A percentile compares a stretch with the other conserved stretches of the same genome.
Evolutionary conservation across 306 rosid species (phyloP).

Genomic region (Lablab purpureus): DNA sequence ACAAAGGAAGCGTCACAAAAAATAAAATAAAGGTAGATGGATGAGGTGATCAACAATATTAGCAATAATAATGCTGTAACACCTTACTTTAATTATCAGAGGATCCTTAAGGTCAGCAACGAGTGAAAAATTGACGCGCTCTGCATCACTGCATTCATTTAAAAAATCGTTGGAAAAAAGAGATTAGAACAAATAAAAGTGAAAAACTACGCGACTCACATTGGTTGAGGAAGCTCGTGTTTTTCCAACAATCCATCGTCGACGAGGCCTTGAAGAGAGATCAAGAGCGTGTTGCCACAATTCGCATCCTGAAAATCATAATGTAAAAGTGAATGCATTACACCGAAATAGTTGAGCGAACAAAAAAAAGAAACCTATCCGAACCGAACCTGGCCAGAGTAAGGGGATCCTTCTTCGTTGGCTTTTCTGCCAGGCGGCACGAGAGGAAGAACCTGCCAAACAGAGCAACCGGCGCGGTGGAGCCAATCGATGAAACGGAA

Average conservation of each 20-base stretch:
- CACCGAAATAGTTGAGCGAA: neutral
- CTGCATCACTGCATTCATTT: slow-evolving; percentile 66
- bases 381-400: slow-evolving; percentile 52
- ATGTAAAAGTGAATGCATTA: slow-evolving; percentile 7
- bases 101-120: slow-evolving; percentile 89
- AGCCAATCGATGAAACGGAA: slow-evolving; percentile 90
- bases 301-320: slow-evolving; percentile 78
- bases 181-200: neutral
- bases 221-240: slow-evolving; percentile 84
- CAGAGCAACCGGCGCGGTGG: slow-evolving; percentile 72
- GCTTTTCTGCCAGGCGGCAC: slow-evolving; percentile 96
- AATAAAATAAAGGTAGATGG: neutral
- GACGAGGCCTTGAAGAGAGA: slow-evolving; percentile 89
- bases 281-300: slow-evolving; percentile 94
- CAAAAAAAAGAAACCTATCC: neutral
- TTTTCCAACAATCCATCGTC: slow-evolving; percentile 84
- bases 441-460: slow-evolving; percentile 97
- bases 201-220: slow-evolving; percentile 57
- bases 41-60: neutral
- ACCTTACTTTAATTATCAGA: slow-evolving; percentile 69
- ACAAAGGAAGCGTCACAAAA: slow-evolving; percentile 18
- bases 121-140: slow-evolving; percentile 69
- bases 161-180: slow-evolving; percentile 29
- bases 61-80: neutral
- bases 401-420: slow-evolving; percentile 83